Evolutionary conservation across 2,329 filamentous ascomycete genomes (phyloP).

Genomic region (Fusarium vanettenii): DNA sequence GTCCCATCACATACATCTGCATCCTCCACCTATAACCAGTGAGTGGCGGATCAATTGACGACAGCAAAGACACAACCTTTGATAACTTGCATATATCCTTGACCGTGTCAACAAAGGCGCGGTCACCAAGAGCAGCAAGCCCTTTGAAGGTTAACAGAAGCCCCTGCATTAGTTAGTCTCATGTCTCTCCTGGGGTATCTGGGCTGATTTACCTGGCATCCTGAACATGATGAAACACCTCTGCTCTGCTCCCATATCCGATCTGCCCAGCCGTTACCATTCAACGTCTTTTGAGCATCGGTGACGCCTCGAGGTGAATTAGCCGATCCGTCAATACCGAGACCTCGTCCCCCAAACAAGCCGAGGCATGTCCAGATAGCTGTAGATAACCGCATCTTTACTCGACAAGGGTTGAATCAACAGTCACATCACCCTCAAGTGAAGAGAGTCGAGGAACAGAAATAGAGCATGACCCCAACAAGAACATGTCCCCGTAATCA

Average conservation of each 20-base stretch:
- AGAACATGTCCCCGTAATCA: constrained; percentile 1
- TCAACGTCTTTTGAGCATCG: constrained; percentile 22
- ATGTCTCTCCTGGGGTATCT: background rate
- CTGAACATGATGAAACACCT: constrained; percentile 34
- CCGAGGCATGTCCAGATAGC: constrained; percentile 20
- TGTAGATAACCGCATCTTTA: constrained; percentile 18
- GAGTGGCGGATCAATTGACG: background rate
- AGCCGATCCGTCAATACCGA: constrained; percentile 13
- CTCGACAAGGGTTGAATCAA: background rate
- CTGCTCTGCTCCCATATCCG: constrained; percentile 28
- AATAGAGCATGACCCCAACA: background rate
- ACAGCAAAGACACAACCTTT: constrained; percentile 37
- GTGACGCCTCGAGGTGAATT: constrained; percentile 5
- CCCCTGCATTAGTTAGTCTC: constrained; percentile 32
- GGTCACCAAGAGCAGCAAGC: constrained; percentile 56
- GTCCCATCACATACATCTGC: constrained; percentile 66
- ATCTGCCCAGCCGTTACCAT: constrained; percentile 26
- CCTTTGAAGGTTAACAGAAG: constrained; percentile 56
- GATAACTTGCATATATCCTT: constrained; percentile 49
- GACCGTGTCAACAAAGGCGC: constrained; percentile 50
- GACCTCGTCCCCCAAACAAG: constrained; percentile 4
- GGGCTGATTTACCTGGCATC: constrained; percentile 26
- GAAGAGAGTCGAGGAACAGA: background rate
- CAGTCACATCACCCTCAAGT: background rate
- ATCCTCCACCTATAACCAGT: constrained; percentile 56